Conservation (phyloP, 257 asterid genomes). For the Coffea canephora region DNA sequence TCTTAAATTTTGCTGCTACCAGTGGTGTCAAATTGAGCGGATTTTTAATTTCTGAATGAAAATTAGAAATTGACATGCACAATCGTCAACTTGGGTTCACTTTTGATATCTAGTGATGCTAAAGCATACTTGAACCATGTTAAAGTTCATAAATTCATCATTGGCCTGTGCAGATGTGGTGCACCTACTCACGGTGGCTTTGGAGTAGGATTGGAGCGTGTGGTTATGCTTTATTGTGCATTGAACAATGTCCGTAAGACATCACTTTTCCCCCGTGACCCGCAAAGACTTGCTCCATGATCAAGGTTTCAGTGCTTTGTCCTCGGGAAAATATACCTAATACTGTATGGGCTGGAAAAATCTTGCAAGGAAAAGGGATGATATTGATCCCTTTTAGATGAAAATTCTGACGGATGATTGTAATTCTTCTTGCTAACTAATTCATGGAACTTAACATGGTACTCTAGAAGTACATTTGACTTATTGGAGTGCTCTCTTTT, state of each 20-base stretch:
- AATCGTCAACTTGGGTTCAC: not conserved
- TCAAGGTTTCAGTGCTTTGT: not conserved
- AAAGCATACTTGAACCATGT: not conserved
- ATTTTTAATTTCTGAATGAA: not conserved
- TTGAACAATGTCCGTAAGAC: conserved; percentile 82
- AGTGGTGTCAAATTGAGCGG: not conserved
- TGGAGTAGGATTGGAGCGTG: conserved; percentile 92
- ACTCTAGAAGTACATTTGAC: too few species aligned
- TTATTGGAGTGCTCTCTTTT: too few species aligned
- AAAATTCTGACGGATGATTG: not conserved
- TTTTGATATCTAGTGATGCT: not conserved
- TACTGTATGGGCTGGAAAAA: not conserved
- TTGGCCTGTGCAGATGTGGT: conserved; percentile 48
- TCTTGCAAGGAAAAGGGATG: not conserved
- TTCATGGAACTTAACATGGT: too few species aligned
- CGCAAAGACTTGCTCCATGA: conserved; percentile 67
- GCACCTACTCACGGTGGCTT: conserved; percentile 92
- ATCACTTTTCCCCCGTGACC: conserved; percentile 88
- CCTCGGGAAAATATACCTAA: not conserved
- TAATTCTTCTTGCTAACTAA: too few species aligned
- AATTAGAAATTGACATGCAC: not conserved
- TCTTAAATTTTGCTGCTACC: not conserved
- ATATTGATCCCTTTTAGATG: not conserved
- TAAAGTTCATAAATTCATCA: not conserved
- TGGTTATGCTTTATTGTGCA: conserved; percentile 86